phyloP scores from a whole-genome alignment of 2,329 filamentous ascomycete genomes.

The Ophiobolus disseminans region DNA sequence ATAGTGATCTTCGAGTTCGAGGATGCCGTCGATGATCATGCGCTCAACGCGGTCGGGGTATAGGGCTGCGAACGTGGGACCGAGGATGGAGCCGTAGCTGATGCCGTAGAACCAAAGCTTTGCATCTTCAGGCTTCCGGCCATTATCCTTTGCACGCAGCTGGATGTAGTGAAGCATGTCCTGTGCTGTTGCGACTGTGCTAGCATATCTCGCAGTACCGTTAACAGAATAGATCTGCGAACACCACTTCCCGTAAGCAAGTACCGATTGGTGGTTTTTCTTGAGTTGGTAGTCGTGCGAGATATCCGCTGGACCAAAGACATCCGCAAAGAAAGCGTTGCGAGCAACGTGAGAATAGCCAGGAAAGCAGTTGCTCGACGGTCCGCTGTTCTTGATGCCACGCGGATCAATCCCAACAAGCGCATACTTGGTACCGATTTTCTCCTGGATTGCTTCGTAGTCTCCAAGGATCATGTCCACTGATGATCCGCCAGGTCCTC shows the following conservation, averaged over 20 bases:
- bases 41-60: conserved; percentile 53
- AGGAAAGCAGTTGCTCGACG: conserved; percentile 17
- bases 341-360: not conserved
- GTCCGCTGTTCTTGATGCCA: conserved; percentile 29
- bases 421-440: conserved; percentile 37
- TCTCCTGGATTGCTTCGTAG: not conserved
- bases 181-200: conserved; percentile 37
- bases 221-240: conserved; percentile 18
- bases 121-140: conserved; percentile 30
- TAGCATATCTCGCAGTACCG: conserved; percentile 34
- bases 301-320: conserved; percentile 6
- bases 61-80: conserved; percentile 55
- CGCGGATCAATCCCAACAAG: conserved; percentile 44
- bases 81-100: conserved; percentile 57
- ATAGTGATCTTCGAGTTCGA: conserved; percentile 57
- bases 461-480: conserved; percentile 17
- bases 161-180: conserved; percentile 42
- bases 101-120: conserved; percentile 51
- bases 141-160: conserved; percentile 20
- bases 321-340: conserved; percentile 10
- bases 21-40: conserved; percentile 53
- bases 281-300: conserved; percentile 19
- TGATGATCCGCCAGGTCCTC: conserved; percentile 44
- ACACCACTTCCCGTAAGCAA: conserved; percentile 31
- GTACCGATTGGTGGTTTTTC: conserved; percentile 3